Evolutionary conservation across 176 grass and related monocot genomes (phyloP).

Genomic region (Aegilops sharonensis): DNA sequence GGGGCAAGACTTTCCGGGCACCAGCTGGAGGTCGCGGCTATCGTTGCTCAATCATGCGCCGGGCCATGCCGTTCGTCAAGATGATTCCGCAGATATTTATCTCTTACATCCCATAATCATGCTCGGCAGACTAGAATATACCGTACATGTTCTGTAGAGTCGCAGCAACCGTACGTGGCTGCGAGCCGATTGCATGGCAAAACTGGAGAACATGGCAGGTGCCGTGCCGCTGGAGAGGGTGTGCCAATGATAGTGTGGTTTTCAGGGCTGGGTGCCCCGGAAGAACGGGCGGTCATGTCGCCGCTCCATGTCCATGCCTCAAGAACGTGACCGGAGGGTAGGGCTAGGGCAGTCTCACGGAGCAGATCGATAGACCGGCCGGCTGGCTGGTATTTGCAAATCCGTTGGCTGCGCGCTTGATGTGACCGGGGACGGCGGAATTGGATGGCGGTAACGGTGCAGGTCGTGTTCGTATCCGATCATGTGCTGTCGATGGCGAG

Average conservation of each 20-base stretch:
- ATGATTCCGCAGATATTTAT: background rate
- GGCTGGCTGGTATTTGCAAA: background rate
- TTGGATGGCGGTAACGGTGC: background rate
- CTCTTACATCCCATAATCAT: background rate
- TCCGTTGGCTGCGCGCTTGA: background rate
- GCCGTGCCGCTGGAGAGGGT: background rate
- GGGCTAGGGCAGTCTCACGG: background rate
- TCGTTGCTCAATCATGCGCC: background rate
- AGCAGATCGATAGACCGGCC: background rate
- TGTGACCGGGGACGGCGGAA: background rate
- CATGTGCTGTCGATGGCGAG: conserved; percentile 35
- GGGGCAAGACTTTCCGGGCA: background rate
- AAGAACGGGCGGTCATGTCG: conserved; percentile 10
- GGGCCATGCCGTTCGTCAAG: background rate
- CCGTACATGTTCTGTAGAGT: background rate
- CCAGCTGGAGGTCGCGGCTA: no score
- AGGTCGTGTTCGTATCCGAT: background rate
- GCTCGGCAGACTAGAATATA: background rate
- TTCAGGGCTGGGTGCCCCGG: background rate
- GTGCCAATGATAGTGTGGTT: conserved; percentile 1
- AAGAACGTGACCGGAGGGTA: background rate
- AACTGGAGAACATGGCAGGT: background rate
- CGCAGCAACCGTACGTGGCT: background rate
- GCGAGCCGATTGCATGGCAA: background rate
- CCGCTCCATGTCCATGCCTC: background rate